phyloP scores from a whole-genome alignment of 2,329 filamentous ascomycete species.

The Thelonectria rubi region DNA sequence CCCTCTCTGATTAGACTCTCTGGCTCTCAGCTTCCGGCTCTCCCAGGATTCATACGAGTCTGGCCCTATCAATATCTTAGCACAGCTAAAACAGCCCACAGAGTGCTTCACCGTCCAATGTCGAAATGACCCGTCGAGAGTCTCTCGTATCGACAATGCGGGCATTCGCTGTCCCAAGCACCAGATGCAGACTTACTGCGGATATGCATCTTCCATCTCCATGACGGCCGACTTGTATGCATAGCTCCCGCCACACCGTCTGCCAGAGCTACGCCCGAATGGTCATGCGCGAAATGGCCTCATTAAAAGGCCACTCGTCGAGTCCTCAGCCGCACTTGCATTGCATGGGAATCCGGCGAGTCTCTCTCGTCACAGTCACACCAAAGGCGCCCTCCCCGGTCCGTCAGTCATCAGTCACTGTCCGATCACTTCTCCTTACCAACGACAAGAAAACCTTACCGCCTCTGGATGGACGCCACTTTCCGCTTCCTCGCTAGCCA shows the following conservation, averaged over 20 bases:
- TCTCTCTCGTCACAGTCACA: neutral
- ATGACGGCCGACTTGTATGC: conserved; percentile 7
- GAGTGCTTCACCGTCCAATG: neutral
- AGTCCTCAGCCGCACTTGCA: conserved; percentile 17
- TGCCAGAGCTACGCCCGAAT: neutral
- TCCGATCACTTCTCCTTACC: neutral
- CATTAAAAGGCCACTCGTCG: conserved; percentile 4
- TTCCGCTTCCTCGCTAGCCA: conserved; percentile 28
- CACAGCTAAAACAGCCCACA: neutral
- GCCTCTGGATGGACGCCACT: conserved; percentile 27
- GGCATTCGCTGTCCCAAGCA: neutral
- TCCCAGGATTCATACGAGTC: neutral
- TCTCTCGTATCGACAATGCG: conserved; percentile 10
- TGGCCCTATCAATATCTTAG: neutral
- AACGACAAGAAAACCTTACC: conserved; percentile 12
- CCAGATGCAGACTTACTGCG: neutral
- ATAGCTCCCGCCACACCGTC: conserved; percentile 18
- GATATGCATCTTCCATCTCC: conserved; percentile 14
- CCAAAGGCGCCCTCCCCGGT: neutral
- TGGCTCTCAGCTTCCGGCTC: neutral
- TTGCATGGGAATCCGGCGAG: too few relatives aligned
- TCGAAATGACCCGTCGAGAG: neutral
- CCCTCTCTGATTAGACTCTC: too few relatives aligned
- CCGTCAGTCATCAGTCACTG: neutral
- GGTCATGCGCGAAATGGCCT: conserved; percentile 19